phyloP scores from a whole-genome alignment of 1,139 yeast genomes.

The Pneumocystis canis region DNA sequence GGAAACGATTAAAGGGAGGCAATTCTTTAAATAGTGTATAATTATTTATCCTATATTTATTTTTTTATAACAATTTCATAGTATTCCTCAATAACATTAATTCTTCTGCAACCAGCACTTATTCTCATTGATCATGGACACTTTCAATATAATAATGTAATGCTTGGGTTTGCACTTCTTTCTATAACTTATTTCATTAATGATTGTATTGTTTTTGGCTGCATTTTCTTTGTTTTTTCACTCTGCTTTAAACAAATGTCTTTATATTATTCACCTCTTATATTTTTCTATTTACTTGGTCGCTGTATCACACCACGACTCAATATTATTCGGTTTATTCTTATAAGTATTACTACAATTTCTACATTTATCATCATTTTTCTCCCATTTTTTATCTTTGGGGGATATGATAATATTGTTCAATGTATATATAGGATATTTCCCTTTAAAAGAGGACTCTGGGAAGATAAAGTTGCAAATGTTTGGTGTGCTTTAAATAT shows the following conservation, averaged over 20 bases:
- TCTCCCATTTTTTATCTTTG: conserved; percentile 44
- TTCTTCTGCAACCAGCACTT: conserved; percentile 43
- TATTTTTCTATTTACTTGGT: conserved; percentile 64
- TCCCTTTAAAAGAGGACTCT: conserved; percentile 87
- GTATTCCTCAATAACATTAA: conserved; percentile 16
- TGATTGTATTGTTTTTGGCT: conserved; percentile 50
- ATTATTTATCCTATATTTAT: neutral
- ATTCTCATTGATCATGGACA: conserved; percentile 91
- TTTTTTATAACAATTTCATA: neutral
- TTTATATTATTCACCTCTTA: conserved; percentile 76
- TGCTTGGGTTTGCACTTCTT: conserved; percentile 72
- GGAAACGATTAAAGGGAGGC: conserved; percentile 2
- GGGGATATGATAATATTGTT: conserved; percentile 12
- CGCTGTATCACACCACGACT: conserved; percentile 26
- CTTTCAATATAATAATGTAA: conserved; percentile 80
- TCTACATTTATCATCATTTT: conserved; percentile 39
- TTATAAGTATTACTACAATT: conserved; percentile 49
- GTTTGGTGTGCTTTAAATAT: conserved; percentile 89
- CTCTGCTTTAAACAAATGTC: conserved; percentile 92
- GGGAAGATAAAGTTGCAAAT: conserved; percentile 95
- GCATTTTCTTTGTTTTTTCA: conserved; percentile 66
- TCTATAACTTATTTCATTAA: conserved; percentile 52
- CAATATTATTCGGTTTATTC: conserved; percentile 16
- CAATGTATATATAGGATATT: conserved; percentile 53
- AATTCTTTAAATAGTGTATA: neutral